These are phyloP conservation scores for Aspergillus sp. DNA, from an alignment of 2,329 filamentous ascomycete species.

Conservation along the genomic window DNA sequence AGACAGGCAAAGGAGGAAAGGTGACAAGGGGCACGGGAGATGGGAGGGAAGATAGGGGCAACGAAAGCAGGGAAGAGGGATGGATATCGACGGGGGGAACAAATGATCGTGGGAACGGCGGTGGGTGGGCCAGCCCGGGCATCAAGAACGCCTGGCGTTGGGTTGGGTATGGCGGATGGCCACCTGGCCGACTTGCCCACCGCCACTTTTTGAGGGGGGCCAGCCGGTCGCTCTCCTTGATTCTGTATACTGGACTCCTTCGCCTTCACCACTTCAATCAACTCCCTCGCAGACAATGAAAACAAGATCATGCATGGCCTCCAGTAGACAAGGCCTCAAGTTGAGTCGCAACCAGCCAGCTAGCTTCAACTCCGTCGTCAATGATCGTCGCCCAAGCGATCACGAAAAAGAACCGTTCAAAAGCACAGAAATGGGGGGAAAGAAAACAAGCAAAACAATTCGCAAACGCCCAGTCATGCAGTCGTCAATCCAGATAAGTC, in stretches of 20 bases:
- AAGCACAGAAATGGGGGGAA: constrained; percentile 4
- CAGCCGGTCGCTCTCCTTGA: neutral
- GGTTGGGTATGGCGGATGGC: constrained; percentile 6
- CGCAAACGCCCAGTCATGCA: constrained; percentile 44
- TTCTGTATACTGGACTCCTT: neutral
- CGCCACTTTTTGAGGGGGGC: constrained; percentile 13
- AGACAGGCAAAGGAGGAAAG: neutral
- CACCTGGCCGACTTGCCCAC: constrained; percentile 18
- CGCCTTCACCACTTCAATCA: neutral
- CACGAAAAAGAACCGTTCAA: neutral
- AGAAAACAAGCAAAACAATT: constrained; percentile 17
- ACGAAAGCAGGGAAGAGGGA: neutral
- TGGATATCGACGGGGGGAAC: neutral
- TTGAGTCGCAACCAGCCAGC: constrained; percentile 36
- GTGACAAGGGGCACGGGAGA: neutral
- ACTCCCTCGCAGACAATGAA: neutral
- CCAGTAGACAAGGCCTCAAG: constrained; percentile 31
- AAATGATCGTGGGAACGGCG: neutral
- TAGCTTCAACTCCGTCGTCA: constrained; percentile 33
- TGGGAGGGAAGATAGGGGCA: neutral
- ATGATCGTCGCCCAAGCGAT: constrained; percentile 12
- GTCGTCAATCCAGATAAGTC: constrained; percentile 43
- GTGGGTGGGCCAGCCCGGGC: constrained; percentile 9
- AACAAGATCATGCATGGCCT: constrained; percentile 8
- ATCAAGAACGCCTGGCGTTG: constrained; percentile 13